Conservation (phyloP, 345 rosid genomes). For the Balakata baccata region DNA sequence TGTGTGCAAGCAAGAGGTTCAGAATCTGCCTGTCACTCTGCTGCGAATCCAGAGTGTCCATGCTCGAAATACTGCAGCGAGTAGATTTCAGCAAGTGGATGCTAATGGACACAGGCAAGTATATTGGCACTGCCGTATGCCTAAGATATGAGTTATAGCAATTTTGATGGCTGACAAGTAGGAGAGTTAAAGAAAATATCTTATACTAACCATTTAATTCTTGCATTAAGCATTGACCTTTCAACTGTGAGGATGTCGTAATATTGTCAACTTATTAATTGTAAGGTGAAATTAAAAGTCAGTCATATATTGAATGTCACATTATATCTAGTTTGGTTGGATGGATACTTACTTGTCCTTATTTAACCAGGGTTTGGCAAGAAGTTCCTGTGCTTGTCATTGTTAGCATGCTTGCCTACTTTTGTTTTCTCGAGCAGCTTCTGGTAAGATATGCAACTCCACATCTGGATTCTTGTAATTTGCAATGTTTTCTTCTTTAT, state of each 20-base stretch:
- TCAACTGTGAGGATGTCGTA: not conserved
- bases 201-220: not conserved
- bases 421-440: conserved; percentile 93
- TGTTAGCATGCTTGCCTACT: conserved; percentile 86
- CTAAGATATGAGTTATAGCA: not conserved
- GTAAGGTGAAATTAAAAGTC: not conserved
- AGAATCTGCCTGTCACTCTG: conserved; percentile 82
- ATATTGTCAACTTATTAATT: not conserved
- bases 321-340: not conserved
- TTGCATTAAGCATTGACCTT: conserved; percentile 1
- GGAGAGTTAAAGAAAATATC: not conserved
- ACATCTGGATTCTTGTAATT: not conserved
- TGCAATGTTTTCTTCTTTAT: not conserved
- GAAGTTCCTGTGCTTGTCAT: conserved; percentile 81
- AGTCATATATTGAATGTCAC: not conserved
- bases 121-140: not conserved
- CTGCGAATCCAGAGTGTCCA: conserved; percentile 59
- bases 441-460: conserved; percentile 46
- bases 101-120: conserved; percentile 46
- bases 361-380: conserved; percentile 72
- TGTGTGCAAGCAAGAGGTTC: conserved; percentile 83
- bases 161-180: not conserved
- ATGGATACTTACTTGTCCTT: conserved; percentile 13
- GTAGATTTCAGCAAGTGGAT: conserved; percentile 34
- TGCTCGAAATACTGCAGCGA: conserved; percentile 31